Base-by-base conservation (phyloP, 139 green algal species). In the Zygnema circumcarinatum region DNA sequence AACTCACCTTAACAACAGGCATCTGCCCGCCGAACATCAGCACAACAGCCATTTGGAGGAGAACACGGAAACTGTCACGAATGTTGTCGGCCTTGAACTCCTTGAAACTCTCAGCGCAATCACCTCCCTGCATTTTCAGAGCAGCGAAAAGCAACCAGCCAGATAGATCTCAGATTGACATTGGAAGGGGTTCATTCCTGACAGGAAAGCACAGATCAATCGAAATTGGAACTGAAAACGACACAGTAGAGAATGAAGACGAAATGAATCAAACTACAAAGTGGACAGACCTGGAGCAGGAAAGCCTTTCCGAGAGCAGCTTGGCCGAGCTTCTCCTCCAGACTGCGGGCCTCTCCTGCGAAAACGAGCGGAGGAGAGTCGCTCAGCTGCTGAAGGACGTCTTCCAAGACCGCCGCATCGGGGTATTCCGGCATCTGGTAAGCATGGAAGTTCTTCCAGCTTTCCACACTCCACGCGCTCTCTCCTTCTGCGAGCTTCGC, bases 11-110 rank as follows among this genome's bases (percentile, higher is more conserved):
- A 16, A 99, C 94, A 2, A 99, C 93, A 1, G 97, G 97, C 81
- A 99, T 93, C 68, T 95, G 95, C 22, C 95, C 96, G 35, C 96
- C 97, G 79, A 97, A 99, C 89, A 97, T 98, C 76, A 99, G 92
- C 16, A 99, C 95, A 1, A 98, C 94, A 36, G 92, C 92, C 97
- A 99, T 99, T 88, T 91, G 91, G 7, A 93, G 87, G n/a, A 92
- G 67, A 29, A 93, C 85, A 35, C 90, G 84, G 90, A 91, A 94
- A 29, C 81, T 92, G 88, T 94, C 92, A 20, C 92, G 87, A 91
- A 99, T 98, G 86, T 95, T 91, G 93, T 99, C 97, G 47, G 97
- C 96, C 53, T 54, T 94, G 94, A 99, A 99, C 89, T 98, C 94
- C 36, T 89, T 90, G 93, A 99, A 99, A 38, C 93, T 93, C 90